Percentiles rank a stretch among this genome's conserved stretches.
Evolutionary conservation across 495 filamentous ascomycete genomes (phyloP).

Genomic region (Xeromyces bisporus): DNA sequence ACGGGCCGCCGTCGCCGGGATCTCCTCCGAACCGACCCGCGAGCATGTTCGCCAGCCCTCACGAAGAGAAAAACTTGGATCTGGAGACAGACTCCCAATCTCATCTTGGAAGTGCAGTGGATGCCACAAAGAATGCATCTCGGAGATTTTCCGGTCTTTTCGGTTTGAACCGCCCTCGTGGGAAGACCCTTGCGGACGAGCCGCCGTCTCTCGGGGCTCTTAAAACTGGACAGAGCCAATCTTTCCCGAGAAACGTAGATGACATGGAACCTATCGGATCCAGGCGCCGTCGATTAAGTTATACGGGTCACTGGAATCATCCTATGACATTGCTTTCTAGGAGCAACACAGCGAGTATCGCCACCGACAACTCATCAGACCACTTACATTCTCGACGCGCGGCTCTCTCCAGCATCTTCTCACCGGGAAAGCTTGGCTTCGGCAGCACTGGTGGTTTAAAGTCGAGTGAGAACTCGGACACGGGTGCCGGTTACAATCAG

Average conservation of each 20-base stretch:
- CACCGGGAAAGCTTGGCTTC: constrained; percentile 25
- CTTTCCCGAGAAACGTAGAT: constrained; percentile 56
- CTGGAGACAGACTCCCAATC: constrained; percentile 19
- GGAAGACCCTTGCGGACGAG: constrained; percentile 52
- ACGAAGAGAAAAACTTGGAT: constrained; percentile 40
- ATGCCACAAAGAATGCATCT: constrained; percentile 31
- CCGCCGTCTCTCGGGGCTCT: constrained; percentile 54
- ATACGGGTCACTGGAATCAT: constrained; percentile 43
- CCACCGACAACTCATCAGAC: constrained; percentile 28
- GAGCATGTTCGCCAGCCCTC: constrained; percentile 52
- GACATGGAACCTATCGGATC: constrained; percentile 52
- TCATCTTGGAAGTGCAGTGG: constrained; percentile 23
- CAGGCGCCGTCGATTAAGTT: constrained; percentile 44
- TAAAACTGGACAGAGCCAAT: constrained; percentile 64
- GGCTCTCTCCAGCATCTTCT: constrained; percentile 30
- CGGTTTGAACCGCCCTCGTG: constrained; percentile 49
- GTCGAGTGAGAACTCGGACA: constrained; percentile 26
- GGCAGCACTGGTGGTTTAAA: constrained; percentile 25
- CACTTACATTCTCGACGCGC: constrained; percentile 26
- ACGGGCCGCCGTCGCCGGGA: constrained; percentile 45
- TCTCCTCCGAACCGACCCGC: constrained; percentile 46
- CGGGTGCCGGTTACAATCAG: constrained; percentile 38
- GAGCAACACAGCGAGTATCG: constrained; percentile 23
- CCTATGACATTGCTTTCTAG: constrained; percentile 38
- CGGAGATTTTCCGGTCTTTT: constrained; percentile 45